Percentiles rank a stretch among this genome's conserved stretches.
These are phyloP conservation scores for Geranium brycei DNA, from an alignment of 345 rosid genomes.

Conservation along the genomic window DNA sequence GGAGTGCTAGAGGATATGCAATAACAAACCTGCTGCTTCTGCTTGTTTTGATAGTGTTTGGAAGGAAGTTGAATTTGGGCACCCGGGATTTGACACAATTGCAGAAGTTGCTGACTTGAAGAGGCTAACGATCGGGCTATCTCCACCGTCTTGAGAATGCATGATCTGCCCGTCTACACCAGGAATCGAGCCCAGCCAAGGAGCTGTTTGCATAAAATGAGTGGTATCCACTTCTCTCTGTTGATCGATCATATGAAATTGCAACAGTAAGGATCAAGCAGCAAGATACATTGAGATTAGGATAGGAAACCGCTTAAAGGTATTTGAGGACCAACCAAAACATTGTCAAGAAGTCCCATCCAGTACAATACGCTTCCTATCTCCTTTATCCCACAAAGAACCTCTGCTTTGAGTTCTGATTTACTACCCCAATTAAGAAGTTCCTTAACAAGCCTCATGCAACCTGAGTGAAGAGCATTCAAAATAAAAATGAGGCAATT, in stretches of 20 bases:
- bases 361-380: constrained; percentile 86
- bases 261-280: constrained; percentile 13
- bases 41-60: constrained; percentile 94
- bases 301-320: neutral
- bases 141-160: constrained; percentile 71
- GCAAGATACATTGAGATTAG: constrained; percentile 4
- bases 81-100: constrained; percentile 59
- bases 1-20: constrained; percentile 1
- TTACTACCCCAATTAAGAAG: constrained; percentile 84
- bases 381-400: constrained; percentile 81
- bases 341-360: constrained; percentile 93
- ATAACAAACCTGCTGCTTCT: constrained; percentile 82
- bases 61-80: constrained; percentile 70
- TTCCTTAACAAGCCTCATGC: constrained; percentile 87
- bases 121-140: constrained; percentile 77
- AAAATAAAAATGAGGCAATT: neutral
- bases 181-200: constrained; percentile 85
- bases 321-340: constrained; percentile 52
- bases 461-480: constrained; percentile 37
- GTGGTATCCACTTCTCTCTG: constrained; percentile 85
- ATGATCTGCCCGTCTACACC: constrained; percentile 78
- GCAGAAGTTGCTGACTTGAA: constrained; percentile 76
- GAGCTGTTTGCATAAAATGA: constrained; percentile 89
- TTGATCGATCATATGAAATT: constrained; percentile 11
- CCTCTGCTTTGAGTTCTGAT: constrained; percentile 82